These are phyloP conservation scores for Colletotrichum paranaense DNA, from an alignment of 2,329 filamentous ascomycete species.

Conservation along the genomic window DNA sequence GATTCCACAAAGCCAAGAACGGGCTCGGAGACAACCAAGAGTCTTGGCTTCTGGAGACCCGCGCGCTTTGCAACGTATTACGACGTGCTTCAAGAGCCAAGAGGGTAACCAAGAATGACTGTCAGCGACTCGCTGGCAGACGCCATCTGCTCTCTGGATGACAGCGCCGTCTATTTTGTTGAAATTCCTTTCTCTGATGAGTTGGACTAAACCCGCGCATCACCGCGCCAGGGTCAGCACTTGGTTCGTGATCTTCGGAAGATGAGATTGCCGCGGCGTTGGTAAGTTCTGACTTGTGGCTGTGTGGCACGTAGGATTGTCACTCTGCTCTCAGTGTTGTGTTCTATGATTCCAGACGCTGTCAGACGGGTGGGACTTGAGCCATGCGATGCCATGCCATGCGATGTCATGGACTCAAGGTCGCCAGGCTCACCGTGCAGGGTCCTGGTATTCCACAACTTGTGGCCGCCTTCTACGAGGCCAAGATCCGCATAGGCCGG, in stretches of 20 bases:
- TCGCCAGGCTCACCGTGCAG: constrained; percentile 1
- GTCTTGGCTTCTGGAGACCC: constrained; percentile 29
- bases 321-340: not conserved
- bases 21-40: constrained; percentile 10
- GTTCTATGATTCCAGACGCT: not conserved
- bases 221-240: not conserved
- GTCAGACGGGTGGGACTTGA: not conserved
- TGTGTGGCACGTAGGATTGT: not conserved
- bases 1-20: not conserved
- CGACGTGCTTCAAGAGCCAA: constrained; percentile 17
- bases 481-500: not conserved
- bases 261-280: constrained; percentile 2
- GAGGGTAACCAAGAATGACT: constrained; percentile 7
- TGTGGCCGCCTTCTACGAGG: not conserved
- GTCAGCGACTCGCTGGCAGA: constrained; percentile 24
- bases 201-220: not conserved
- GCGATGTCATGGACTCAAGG: not conserved
- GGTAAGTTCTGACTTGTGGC: constrained; percentile 1
- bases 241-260: not conserved
- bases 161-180: not conserved
- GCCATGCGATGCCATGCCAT: not conserved
- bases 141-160: not conserved
- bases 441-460: not conserved
- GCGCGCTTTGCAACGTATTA: constrained; percentile 18
- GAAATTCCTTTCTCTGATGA: not conserved